phyloP scores from a whole-genome alignment of 805 yeast species.

The Komagataella mondaviorum region DNA sequence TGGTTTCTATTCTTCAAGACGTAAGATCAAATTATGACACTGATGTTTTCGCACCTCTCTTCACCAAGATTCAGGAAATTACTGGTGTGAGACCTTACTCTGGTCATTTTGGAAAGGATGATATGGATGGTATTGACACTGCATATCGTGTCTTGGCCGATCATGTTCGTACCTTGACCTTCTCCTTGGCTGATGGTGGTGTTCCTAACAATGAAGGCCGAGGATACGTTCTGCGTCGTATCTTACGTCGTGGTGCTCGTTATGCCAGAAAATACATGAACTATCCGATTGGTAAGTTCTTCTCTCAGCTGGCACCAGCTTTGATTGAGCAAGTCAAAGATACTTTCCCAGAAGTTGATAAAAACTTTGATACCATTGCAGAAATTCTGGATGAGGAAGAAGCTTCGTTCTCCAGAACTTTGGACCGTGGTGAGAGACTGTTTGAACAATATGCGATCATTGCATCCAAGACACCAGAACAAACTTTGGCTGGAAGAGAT shows the following conservation, averaged over 20 bases:
- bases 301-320: slow-evolving; percentile 85
- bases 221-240: slow-evolving; percentile 95
- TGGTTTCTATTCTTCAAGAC: slow-evolving; percentile 88
- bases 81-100: slow-evolving; percentile 86
- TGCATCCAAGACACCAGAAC: slow-evolving; percentile 64
- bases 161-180: slow-evolving; percentile 93
- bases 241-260: slow-evolving; percentile 95
- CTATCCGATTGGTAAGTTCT: slow-evolving; percentile 90
- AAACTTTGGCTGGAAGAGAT: slow-evolving; percentile 78
- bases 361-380: slow-evolving; percentile 58
- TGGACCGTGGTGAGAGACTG: slow-evolving; percentile 95
- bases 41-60: slow-evolving; percentile 87
- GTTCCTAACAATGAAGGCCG: slow-evolving; percentile 99
- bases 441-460: slow-evolving; percentile 85
- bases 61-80: slow-evolving; percentile 75
- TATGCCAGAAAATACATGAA: slow-evolving; percentile 93
- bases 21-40: slow-evolving; percentile 93
- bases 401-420: slow-evolving; percentile 84
- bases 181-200: slow-evolving; percentile 97
- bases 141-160: slow-evolving; percentile 98
- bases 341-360: slow-evolving; percentile 83
- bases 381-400: slow-evolving; percentile 96
- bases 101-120: slow-evolving; percentile 91
- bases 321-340: slow-evolving; percentile 78
- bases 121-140: slow-evolving; percentile 88